Base-by-base conservation (phyloP, 441 rosid species). In the Geranium incanum region DNA sequence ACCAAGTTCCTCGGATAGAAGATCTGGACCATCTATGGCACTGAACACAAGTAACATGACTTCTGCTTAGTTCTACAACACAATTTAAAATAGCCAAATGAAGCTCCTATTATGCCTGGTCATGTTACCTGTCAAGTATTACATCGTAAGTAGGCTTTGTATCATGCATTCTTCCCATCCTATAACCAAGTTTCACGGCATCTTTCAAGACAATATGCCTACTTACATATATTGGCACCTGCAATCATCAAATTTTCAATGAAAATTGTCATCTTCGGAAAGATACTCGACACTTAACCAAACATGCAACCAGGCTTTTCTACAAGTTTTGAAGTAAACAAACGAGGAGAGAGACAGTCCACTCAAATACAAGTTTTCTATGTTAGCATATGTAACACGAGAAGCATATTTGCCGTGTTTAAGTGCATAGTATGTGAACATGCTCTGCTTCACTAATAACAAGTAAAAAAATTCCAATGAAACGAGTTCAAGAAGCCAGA, bases 161-260 rank as follows among this genome's bases (percentile, higher is more conserved):
- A 77, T 81, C 79, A 63, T 71, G 86, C 8, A 52, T 19, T 81
- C 86, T 86, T 75, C 85, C 84, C 73, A 69, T 72, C 76, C 91
- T 94, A 83, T 86, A 81, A 70, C 95, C 88, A 78, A 94, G 83
- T 82, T 79, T 85, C 67, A 91, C 79, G 72, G 96, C 93, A 82
- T 91, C 95, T 21, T 81, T 85, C 74, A 83, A 73, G 75, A 91
- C 84, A 76, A 94, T 86, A 78, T 87, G 76, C 86, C 85, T 94
- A 75, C 80, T 87, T 55, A 94, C 90, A 79, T 82, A 88, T 77
- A 94, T 86, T 19, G 98, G 97, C 76, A 91, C 95, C 96, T 94
- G 92, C 74, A 71, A 36, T 13, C 36, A 75, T 28, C 67, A 75
- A 72, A 69, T 36, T 71, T 60, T 57, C 66, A 16, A 39, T 71